phyloP scores from a whole-genome alignment of 257 asterid genomes.

The Solanum raphanifolium region DNA sequence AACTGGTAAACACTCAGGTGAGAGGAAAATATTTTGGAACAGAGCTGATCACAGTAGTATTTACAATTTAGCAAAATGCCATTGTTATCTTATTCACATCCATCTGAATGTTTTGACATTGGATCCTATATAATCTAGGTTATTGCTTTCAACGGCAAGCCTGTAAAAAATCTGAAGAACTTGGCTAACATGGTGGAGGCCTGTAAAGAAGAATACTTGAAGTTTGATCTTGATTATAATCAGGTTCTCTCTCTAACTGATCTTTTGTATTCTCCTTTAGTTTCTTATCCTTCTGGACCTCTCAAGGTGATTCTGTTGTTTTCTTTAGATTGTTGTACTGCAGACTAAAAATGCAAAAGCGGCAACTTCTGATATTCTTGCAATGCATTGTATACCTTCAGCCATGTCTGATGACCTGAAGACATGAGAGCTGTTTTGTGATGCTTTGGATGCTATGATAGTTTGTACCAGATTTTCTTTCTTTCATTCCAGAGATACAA shows the following conservation, averaged over 20 bases:
- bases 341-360: slow-evolving; percentile 14
- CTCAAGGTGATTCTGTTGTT: neutral
- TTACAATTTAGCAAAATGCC: neutral
- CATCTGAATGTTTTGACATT: neutral
- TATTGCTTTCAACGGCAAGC: slow-evolving; percentile 13
- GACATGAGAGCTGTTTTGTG: neutral
- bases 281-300: neutral
- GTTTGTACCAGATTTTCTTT: neutral
- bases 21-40: neutral
- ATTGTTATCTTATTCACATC: neutral
- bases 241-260: slow-evolving; percentile 5
- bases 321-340: slow-evolving; percentile 14
- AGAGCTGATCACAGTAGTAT: neutral
- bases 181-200: slow-evolving; percentile 18
- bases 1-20: slow-evolving; percentile 19
- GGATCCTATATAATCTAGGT: slow-evolving; percentile 4
- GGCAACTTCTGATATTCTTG: slow-evolving; percentile 16
- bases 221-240: slow-evolving; percentile 11
- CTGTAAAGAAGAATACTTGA: slow-evolving; percentile 14
- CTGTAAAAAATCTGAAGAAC: slow-evolving; percentile 14
- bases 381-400: slow-evolving; percentile 17
- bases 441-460: neutral
- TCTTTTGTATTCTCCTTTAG: neutral
- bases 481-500: neutral
- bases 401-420: slow-evolving; percentile 25